Percentiles rank a stretch among this genome's conserved stretches.
Conservation (phyloP, 2,329 filamentous ascomycete species). For the Trichoderma semiorbis region DNA sequence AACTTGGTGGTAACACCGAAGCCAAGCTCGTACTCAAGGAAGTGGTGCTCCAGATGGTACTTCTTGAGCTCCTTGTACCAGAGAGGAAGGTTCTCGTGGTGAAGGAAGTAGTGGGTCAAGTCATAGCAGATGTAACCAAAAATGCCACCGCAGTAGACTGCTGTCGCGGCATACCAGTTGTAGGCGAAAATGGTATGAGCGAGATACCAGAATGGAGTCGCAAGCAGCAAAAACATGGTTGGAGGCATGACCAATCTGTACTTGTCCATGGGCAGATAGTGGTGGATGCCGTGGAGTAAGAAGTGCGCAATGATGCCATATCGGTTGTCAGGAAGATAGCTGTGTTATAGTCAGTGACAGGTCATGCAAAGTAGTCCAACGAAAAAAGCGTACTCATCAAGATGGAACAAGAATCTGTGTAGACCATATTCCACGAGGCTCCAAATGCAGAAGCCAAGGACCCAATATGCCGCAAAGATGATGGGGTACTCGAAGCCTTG, state of each 20-base stretch:
- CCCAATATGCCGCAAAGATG: slow-evolving; percentile 59
- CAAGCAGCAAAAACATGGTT: slow-evolving; percentile 76
- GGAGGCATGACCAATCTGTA: slow-evolving; percentile 97
- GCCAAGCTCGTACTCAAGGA: slow-evolving; percentile 95
- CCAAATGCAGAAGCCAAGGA: slow-evolving; percentile 74
- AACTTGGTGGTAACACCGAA: slow-evolving; percentile 96
- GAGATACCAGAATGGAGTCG: slow-evolving; percentile 87
- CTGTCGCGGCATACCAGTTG: slow-evolving; percentile 77
- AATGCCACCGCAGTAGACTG: slow-evolving; percentile 83
- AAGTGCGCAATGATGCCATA: slow-evolving; percentile 86
- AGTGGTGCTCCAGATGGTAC: slow-evolving; percentile 95
- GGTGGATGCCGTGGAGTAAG: slow-evolving; percentile 91
- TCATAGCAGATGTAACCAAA: slow-evolving; percentile 98
- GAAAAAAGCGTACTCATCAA: slow-evolving; percentile 69
- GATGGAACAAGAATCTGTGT: slow-evolving; percentile 89
- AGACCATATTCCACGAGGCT: slow-evolving; percentile 84
- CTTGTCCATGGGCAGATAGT: slow-evolving; percentile 99
- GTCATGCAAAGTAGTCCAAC: neutral
- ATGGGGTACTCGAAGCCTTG: slow-evolving; percentile 53
- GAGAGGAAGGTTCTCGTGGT: slow-evolving; percentile 84
- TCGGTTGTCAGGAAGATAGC: slow-evolving; percentile 85
- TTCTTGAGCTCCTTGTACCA: slow-evolving; percentile 95
- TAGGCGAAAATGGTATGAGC: slow-evolving; percentile 78
- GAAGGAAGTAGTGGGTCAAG: slow-evolving; percentile 96
- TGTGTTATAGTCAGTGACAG: slow-evolving; percentile 39